Evolutionary conservation across 1,284 basidiomycete species (phyloP).

Genomic region (Rhodotorula sp.): DNA sequence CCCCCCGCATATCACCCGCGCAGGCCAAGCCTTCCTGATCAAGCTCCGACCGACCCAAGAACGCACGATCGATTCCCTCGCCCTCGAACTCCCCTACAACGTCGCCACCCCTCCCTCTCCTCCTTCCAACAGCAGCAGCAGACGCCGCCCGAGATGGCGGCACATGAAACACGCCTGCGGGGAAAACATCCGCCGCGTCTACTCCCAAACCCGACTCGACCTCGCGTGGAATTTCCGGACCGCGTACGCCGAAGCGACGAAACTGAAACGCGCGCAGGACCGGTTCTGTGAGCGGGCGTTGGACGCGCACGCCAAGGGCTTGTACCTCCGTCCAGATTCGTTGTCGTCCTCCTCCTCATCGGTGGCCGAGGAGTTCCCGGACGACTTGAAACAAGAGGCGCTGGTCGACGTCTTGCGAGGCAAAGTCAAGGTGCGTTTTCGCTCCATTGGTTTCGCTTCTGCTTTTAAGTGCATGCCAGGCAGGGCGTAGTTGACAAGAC

Average conservation of each 20-base stretch:
- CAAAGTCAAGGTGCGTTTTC: constrained; percentile 56
- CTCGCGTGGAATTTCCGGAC: constrained; percentile 59
- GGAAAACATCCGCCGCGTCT: constrained; percentile 55
- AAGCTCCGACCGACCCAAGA: constrained; percentile 63
- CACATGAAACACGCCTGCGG: constrained; percentile 25
- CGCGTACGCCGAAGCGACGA: constrained; percentile 68
- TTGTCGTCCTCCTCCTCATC: no score
- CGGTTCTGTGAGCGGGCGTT: constrained; percentile 63
- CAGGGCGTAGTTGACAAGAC: no score
- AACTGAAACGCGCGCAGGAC: constrained; percentile 72
- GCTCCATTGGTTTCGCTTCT: no score
- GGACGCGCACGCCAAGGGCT: constrained; percentile 51
- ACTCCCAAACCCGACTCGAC: constrained; percentile 57
- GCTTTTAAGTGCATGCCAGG: no score
- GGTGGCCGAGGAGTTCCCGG: constrained; percentile 62
- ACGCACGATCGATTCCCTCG: constrained; percentile 61
- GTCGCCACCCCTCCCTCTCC: constrained; percentile 50
- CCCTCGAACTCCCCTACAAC: constrained; percentile 62
- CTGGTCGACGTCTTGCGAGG: constrained; percentile 82
- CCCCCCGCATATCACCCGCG: no score
- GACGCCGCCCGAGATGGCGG: constrained; percentile 18
- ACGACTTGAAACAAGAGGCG: constrained; percentile 76
- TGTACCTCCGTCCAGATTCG: no score
- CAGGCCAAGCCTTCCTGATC: constrained; percentile 61
- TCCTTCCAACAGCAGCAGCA: constrained; percentile 37